Percentiles rank a stretch among this genome's conserved stretches.
phyloP scores from a whole-genome alignment of 1,139 yeast genomes.

The Candida freyschussii region DNA sequence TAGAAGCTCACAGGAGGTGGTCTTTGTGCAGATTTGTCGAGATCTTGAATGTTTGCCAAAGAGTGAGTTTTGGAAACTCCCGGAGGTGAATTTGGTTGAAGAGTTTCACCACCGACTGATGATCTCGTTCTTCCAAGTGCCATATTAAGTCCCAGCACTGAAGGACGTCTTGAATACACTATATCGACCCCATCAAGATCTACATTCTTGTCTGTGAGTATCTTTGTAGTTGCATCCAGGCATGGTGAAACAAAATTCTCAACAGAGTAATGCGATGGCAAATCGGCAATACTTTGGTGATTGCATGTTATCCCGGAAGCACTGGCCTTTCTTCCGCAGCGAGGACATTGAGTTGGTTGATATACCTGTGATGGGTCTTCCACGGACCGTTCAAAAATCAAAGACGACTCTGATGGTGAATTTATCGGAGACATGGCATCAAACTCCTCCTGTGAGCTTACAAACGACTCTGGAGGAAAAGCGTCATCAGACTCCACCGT shows the following conservation, averaged over 20 bases:
- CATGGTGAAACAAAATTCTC: slow-evolving; percentile 82
- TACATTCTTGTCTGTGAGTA: slow-evolving; percentile 50
- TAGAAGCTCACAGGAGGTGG: slow-evolving; percentile 60
- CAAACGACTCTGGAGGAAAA: slow-evolving; percentile 17
- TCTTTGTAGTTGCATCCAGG: slow-evolving; percentile 69
- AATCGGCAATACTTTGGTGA: slow-evolving; percentile 27
- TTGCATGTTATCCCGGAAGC: slow-evolving; percentile 16
- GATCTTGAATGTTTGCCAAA: slow-evolving; percentile 35
- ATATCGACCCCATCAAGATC: slow-evolving; percentile 67
- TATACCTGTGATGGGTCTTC: slow-evolving; percentile 26
- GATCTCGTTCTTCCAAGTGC: slow-evolving; percentile 38
- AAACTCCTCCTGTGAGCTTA: slow-evolving; percentile 7
- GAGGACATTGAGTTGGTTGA: slow-evolving; percentile 24
- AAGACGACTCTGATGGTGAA: slow-evolving; percentile 20
- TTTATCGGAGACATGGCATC: slow-evolving; percentile 10
- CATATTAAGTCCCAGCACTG: slow-evolving; percentile 38
- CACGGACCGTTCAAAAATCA: slow-evolving; percentile 27
- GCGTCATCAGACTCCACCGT: slow-evolving; percentile 15
- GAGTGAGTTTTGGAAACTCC: slow-evolving; percentile 28
- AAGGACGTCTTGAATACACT: slow-evolving; percentile 61
- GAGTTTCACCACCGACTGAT: slow-evolving; percentile 13
- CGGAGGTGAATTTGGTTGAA: slow-evolving; percentile 14
- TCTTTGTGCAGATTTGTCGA: slow-evolving; percentile 16
- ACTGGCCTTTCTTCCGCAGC: slow-evolving; percentile 20
- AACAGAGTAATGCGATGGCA: slow-evolving; percentile 44